Percentiles rank a stretch among this genome's conserved stretches.
Conservation (phyloP, 805 yeast species). For the Candida multigemmis region DNA sequence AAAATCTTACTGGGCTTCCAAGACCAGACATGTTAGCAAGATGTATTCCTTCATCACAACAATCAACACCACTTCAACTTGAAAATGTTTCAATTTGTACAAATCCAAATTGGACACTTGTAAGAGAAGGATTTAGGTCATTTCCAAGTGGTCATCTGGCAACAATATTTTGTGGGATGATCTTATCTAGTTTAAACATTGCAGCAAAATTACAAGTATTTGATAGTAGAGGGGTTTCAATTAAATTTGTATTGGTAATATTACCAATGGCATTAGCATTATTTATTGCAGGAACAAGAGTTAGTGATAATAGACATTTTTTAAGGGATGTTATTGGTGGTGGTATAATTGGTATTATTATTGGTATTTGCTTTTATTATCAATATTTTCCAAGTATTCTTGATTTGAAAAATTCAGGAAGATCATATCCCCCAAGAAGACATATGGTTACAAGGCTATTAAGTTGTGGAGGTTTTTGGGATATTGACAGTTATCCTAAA, state of each 20-base stretch:
- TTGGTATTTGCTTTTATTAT: conserved; percentile 25
- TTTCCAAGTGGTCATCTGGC: conserved; percentile 23
- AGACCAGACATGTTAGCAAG: conserved; percentile 17
- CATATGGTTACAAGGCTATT: conserved; percentile 14
- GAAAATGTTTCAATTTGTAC: conserved; percentile 11
- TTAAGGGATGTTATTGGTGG: conserved; percentile 32
- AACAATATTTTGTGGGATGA: conserved; percentile 21
- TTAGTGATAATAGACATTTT: conserved; percentile 41
- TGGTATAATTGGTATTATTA: conserved; percentile 21
- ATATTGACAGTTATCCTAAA: conserved; percentile 18
- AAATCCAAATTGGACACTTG: conserved; percentile 4
- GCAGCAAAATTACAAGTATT: conserved; percentile 24
- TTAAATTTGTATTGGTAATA: conserved; percentile 19
- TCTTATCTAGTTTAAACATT: conserved; percentile 22
- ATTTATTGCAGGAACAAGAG: conserved; percentile 28
- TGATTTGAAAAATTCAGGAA: conserved; percentile 18
- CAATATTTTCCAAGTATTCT: conserved; percentile 33
- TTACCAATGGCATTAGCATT: conserved; percentile 26
- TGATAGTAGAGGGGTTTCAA: conserved; percentile 24
- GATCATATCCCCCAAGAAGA: conserved; percentile 37
- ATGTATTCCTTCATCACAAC: conserved; percentile 9
- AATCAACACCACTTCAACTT: conserved; percentile 4
- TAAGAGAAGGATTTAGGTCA: conserved; percentile 17
- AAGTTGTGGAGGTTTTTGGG: conserved; percentile 30
- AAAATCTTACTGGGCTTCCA: conserved; percentile 18